Percentiles rank a stretch among this genome's conserved stretches.
phyloP scores from a whole-genome alignment of 345 rosid species.

The Eucalyptus regnans region DNA sequence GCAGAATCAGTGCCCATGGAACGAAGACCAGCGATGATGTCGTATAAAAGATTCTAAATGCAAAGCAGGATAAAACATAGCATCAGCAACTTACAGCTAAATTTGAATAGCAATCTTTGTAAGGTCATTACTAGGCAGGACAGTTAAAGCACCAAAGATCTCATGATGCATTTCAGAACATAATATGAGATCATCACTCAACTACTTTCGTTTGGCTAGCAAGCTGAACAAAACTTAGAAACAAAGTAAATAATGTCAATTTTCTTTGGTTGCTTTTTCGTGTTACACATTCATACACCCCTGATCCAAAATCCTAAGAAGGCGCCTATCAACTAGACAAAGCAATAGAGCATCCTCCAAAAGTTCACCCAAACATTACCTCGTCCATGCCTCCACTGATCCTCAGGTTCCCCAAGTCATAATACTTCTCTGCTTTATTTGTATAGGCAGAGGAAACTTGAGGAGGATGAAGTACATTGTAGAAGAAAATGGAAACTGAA shows the following conservation, averaged over 20 bases:
- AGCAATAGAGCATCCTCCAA: background rate
- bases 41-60: conserved; percentile 60
- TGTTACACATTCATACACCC: background rate
- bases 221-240: background rate
- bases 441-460: conserved; percentile 32
- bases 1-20: conserved; percentile 51
- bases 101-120: background rate
- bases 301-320: background rate
- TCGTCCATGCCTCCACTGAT: conserved; percentile 50
- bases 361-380: background rate
- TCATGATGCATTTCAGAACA: background rate
- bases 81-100: background rate
- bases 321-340: background rate
- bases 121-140: background rate
- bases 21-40: conserved; percentile 69
- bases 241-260: background rate
- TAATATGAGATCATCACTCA: background rate
- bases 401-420: conserved; percentile 55
- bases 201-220: background rate
- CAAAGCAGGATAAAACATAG: background rate
- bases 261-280: background rate
- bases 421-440: conserved; percentile 73
- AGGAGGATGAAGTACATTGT: conserved; percentile 86
- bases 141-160: background rate
- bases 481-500: conserved; percentile 92